Evolutionary conservation across 345 rosid species (phyloP).

Genomic region (Murraya koenigii): DNA sequence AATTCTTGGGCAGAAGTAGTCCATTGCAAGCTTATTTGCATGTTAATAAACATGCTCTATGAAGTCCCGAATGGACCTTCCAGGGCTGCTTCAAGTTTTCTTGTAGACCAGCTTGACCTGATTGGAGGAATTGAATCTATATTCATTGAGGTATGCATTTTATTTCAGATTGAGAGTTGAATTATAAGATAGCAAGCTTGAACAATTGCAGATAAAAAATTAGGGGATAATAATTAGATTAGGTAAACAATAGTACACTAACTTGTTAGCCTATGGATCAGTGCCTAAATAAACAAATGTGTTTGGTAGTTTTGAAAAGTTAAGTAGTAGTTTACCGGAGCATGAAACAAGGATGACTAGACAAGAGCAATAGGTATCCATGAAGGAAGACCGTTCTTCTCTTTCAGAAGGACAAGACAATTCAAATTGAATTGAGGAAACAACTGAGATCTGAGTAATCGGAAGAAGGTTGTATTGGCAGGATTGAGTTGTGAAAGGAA

Average conservation of each 20-base stretch:
- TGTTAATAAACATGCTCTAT: constrained; percentile 90
- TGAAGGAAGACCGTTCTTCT: background rate
- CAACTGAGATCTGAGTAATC: background rate
- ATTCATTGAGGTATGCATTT: constrained; percentile 70
- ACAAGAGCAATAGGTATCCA: background rate
- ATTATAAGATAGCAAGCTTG: background rate
- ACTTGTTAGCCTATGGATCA: background rate
- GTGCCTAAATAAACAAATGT: background rate
- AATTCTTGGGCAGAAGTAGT: constrained; percentile 98
- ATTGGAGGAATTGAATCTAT: constrained; percentile 95
- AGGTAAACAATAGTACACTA: background rate
- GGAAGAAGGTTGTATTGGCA: background rate
- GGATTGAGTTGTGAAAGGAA: background rate
- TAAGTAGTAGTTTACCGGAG: background rate
- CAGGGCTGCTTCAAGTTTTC: constrained; percentile 47
- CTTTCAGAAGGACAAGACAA: background rate
- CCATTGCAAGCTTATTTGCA: constrained; percentile 88
- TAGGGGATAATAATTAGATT: constrained; percentile 3
- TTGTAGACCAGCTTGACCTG: constrained; percentile 81
- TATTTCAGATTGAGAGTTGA: background rate
- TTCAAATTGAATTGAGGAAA: background rate
- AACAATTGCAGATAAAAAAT: background rate
- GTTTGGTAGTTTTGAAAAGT: background rate
- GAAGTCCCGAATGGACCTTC: constrained; percentile 55
- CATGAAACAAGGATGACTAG: background rate